These are phyloP conservation scores for Astrothelium subdiscretum DNA, from an alignment of 495 filamentous ascomycete species.

Conservation along the genomic window DNA sequence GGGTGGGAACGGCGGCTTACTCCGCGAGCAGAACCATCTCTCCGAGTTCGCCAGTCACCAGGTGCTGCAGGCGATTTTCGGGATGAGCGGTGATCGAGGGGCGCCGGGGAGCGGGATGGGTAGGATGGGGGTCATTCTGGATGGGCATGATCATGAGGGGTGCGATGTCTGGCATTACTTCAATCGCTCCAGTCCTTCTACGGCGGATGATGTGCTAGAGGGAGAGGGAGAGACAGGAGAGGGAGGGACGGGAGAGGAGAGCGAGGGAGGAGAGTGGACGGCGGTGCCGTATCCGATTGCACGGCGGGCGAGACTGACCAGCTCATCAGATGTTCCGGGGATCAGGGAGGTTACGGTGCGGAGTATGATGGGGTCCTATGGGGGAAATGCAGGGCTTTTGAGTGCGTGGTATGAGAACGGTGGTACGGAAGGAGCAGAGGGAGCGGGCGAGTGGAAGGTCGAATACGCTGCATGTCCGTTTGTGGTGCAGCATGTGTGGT, in stretches of 20 bases:
- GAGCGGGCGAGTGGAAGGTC: slow-evolving; percentile 57
- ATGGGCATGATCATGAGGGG: slow-evolving; percentile 88
- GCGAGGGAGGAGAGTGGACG: background rate
- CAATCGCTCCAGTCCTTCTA: slow-evolving; percentile 36
- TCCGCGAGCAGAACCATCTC: slow-evolving; percentile 89
- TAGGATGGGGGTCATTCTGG: slow-evolving; percentile 64
- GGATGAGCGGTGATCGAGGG: slow-evolving; percentile 49
- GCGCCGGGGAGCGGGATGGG: slow-evolving; percentile 47
- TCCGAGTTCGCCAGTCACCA: slow-evolving; percentile 50
- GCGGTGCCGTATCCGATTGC: background rate
- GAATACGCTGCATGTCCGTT: slow-evolving; percentile 65
- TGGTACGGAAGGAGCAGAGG: background rate
- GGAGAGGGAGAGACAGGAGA: slow-evolving; percentile 7
- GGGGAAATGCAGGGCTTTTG: slow-evolving; percentile 77
- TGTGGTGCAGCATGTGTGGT: slow-evolving; percentile 89
- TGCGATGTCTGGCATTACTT: slow-evolving; percentile 81
- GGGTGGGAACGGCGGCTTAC: slow-evolving; percentile 49
- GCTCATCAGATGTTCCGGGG: slow-evolving; percentile 30
- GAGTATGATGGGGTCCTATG: slow-evolving; percentile 97
- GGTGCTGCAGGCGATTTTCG: slow-evolving; percentile 69
- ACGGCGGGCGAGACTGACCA: slow-evolving; percentile 21
- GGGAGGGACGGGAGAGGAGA: background rate
- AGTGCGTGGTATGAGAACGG: slow-evolving; percentile 77
- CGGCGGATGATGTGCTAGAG: no score
- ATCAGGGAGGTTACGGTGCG: slow-evolving; percentile 86